These are phyloP conservation scores for Vaccinium macrocarpon DNA, from an alignment of 148 eudicot species.

Conservation along the genomic window DNA sequence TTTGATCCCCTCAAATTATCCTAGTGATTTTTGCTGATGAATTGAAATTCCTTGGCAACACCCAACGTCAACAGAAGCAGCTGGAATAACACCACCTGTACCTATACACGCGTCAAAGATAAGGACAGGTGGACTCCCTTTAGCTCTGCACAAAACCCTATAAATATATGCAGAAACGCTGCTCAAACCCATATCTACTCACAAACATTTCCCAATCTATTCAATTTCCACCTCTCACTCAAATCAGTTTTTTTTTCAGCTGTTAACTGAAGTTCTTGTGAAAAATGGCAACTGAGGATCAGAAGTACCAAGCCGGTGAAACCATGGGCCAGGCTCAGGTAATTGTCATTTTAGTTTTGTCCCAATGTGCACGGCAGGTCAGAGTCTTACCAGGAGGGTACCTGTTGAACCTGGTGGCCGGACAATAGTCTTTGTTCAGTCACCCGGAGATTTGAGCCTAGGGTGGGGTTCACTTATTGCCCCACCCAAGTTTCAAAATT, in stretches of 20 bases:
- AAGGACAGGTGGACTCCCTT: neutral
- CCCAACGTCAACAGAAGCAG: neutral
- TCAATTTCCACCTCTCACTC: neutral
- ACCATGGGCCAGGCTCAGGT: constrained; percentile 66
- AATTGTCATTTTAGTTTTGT: neutral
- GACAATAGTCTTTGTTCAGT: too few species aligned
- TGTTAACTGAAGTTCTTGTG: neutral
- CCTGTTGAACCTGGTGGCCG: too few species aligned
- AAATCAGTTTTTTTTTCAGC: neutral
- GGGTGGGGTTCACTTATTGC: too few species aligned
- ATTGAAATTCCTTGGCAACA: neutral
- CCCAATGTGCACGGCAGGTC: too few species aligned
- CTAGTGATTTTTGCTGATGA: neutral
- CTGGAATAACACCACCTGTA: neutral
- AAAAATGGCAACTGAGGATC: constrained; percentile 50
- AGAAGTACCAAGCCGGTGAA: constrained; percentile 63
- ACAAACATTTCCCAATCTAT: too few species aligned
- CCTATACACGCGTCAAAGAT: neutral
- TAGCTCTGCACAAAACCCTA: too few species aligned
- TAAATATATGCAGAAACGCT: neutral
- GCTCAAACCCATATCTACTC: neutral
- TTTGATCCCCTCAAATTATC: too few species aligned
- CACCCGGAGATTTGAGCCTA: too few species aligned
- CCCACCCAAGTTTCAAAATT: too few species aligned
- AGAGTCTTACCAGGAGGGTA: too few species aligned